Percentiles rank a stretch among this genome's conserved stretches.
Evolutionary conservation across 2,329 filamentous ascomycete species (phyloP).

Genomic region (Colletotrichum sojae): DNA sequence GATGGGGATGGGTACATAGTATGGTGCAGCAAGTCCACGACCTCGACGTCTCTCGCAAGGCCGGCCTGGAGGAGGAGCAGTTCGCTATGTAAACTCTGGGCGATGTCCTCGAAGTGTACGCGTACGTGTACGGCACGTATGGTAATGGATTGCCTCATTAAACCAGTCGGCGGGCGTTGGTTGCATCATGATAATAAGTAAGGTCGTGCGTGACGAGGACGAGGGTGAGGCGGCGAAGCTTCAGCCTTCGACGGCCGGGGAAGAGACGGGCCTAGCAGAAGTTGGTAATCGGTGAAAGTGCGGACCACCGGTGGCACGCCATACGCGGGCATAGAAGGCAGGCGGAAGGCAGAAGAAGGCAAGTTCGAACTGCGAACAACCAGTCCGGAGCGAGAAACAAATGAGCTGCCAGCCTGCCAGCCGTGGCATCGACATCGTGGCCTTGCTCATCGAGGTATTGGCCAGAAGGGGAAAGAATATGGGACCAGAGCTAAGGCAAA

Average conservation of each 20-base stretch:
- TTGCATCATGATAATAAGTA: conserved; percentile 21
- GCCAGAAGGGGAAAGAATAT: conserved; percentile 21
- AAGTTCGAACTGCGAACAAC: not conserved
- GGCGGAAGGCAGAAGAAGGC: not conserved
- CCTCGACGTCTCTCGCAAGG: conserved; percentile 30
- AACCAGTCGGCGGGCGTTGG: conserved; percentile 2
- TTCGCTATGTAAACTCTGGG: conserved; percentile 16
- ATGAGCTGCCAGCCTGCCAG: conserved; percentile 5
- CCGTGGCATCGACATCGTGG: conserved; percentile 3
- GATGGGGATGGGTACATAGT: not conserved
- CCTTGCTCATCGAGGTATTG: conserved; percentile 12
- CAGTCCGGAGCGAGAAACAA: not conserved
- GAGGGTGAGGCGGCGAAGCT: not conserved
- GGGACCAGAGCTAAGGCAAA: conserved; percentile 14
- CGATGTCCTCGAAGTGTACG: not conserved
- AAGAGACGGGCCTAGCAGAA: not conserved
- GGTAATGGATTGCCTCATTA: not conserved
- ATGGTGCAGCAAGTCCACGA: too few relatives aligned
- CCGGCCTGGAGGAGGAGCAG: conserved; percentile 14
- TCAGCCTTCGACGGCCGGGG: not conserved
- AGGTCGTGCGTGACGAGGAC: conserved; percentile 3
- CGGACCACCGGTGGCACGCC: not conserved
- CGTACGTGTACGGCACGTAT: not conserved
- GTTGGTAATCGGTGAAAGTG: conserved; percentile 5
- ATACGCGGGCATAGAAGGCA: not conserved